A percentile compares a stretch with the other conserved stretches of the same genome.
These are phyloP conservation scores for Colletotrichum sidae DNA, from an alignment of 2,329 filamentous ascomycete species.

Conservation along the genomic window DNA sequence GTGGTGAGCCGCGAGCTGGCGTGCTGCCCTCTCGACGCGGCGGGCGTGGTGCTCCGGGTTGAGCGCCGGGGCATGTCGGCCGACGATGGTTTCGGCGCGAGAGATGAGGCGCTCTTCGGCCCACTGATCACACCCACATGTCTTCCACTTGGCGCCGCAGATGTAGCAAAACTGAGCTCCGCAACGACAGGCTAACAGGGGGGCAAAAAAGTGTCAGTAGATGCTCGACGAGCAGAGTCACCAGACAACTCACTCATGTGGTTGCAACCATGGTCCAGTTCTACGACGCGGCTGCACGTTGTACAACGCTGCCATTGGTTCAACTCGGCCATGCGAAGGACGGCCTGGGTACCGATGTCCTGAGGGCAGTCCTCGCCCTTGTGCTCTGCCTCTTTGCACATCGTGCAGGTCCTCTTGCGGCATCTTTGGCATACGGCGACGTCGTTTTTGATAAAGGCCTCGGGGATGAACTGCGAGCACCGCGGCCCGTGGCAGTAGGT, in stretches of 20 bases:
- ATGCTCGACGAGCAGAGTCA: too few species aligned
- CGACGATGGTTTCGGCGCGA: slow-evolving; percentile 48
- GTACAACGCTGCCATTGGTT: slow-evolving; percentile 2
- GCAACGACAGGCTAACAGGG: slow-evolving; percentile 56
- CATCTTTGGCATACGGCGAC: slow-evolving; percentile 58
- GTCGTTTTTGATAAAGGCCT: slow-evolving; percentile 43
- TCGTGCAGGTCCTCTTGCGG: slow-evolving; percentile 54
- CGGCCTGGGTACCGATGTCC: neutral
- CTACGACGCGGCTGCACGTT: neutral
- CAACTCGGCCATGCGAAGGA: neutral
- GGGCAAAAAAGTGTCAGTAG: too few species aligned
- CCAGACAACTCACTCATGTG: slow-evolving; percentile 61
- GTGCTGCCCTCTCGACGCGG: slow-evolving; percentile 40
- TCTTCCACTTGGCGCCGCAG: slow-evolving; percentile 57
- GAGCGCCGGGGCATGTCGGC: slow-evolving; percentile 37
- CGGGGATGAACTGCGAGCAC: slow-evolving; percentile 61
- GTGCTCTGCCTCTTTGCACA: slow-evolving; percentile 1
- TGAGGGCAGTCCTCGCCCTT: neutral
- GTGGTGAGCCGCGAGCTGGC: slow-evolving; percentile 50
- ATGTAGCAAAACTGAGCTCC: slow-evolving; percentile 61
- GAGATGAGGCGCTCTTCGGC: slow-evolving; percentile 45
- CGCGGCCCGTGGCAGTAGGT: slow-evolving; percentile 60
- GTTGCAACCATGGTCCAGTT: neutral
- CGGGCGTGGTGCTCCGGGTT: neutral
- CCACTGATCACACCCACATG: slow-evolving; percentile 53